Evolutionary conservation across 441 rosid genomes (phyloP), one percentile per base, ranked within the genome.

Genomic region (Gossypium davidsonii): DNA sequence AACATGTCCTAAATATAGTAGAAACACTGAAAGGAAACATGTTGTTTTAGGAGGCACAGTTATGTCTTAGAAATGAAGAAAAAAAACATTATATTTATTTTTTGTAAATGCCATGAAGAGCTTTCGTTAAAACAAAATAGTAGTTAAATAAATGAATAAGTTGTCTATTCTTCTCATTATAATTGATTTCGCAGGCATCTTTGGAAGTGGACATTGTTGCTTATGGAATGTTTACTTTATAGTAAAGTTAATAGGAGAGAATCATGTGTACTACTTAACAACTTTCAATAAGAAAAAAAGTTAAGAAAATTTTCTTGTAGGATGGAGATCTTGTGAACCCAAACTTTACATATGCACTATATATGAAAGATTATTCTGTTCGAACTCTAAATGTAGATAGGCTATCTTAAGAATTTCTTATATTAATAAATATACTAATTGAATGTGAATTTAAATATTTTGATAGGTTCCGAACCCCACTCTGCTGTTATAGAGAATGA

Each of bases 391-490:
- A 46, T 66, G 23, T 66, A 46, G 7, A 23, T 6, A 46, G 34
- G 2, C 9, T 18, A 64, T 64, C 18, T 4, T 65, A 42, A 25
- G 26, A 25, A 9, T 58, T 6, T 53, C 1, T 55, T 57, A 8
- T 8, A 14, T 59, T 44, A 8, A 34, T 37, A 49, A 48, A 37
- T 61, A 23, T 68, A 55, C 75, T 73, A 25, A 28, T 70, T 5
- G 12, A 64, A 3, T 69, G 3, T 67, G 51, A 52, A 61, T 65
- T 60, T 73, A 6, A 66, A 31, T 77, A 69, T 39, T 46, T 81
- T 81, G 77, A 26, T 80, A 94, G 98, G 98, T 76, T 94, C 98
- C 28, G 87, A 85, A 70, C 99, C 99, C 2, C 96, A 92, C 70
- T 80, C 80, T 78, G 90, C 93, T 70, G 74, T 92, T 68, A 70